These are phyloP conservation scores for Saccharomyces cerevisiae DNA, from an alignment of 805 yeast genomes.

Conservation along the genomic window DNA sequence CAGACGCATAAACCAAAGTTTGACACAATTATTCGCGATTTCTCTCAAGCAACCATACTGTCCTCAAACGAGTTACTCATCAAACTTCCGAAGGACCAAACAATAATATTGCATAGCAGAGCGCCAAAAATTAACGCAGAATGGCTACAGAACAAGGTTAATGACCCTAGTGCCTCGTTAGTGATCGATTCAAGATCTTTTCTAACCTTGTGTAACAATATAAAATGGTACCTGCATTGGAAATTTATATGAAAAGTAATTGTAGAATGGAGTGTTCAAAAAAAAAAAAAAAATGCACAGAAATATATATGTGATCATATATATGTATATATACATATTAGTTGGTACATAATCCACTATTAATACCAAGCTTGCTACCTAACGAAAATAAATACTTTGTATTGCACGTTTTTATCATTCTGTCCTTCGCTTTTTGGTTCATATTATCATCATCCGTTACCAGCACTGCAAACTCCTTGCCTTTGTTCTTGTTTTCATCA, in stretches of 20 bases:
- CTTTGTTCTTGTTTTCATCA: not conserved
- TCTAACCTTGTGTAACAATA: slow-evolving; percentile 1
- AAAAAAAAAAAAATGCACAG: not conserved
- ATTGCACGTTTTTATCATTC: slow-evolving; percentile 26
- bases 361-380: slow-evolving; percentile 12
- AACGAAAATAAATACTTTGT: slow-evolving; percentile 29
- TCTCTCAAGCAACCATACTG: not conserved
- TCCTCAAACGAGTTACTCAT: not conserved
- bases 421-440: slow-evolving; percentile 47
- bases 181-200: slow-evolving; percentile 4
- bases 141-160: not conserved
- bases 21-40: not conserved
- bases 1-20: not conserved
- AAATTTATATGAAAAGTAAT: slow-evolving; percentile 1
- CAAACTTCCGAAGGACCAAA: not conserved
- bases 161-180: not conserved
- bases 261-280: not conserved
- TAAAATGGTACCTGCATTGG: slow-evolving; percentile 11
- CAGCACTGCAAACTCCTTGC: slow-evolving; percentile 31
- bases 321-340: not conserved
- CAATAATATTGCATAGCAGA: not conserved
- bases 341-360: not conserved
- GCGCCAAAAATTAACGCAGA: not conserved
- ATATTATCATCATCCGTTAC: slow-evolving; percentile 70
- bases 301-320: not conserved